Evolutionary conservation across 805 yeast species (phyloP), one percentile per base, ranked within the genome.

Genomic region (Saccharomycopsis lassenensis): DNA sequence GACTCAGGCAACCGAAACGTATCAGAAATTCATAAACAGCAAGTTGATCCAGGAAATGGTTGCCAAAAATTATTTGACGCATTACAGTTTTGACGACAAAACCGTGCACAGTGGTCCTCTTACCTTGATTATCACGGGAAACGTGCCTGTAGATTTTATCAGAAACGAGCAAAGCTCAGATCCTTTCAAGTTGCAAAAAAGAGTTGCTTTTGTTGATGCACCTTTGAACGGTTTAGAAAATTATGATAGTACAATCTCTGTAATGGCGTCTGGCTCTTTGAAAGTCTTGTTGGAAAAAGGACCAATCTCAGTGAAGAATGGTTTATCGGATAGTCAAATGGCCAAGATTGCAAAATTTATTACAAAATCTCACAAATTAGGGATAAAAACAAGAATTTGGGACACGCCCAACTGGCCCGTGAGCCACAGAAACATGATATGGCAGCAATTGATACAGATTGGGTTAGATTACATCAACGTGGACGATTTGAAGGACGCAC

Each of bases 401-500:
- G 86, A 77, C 14, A 74, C 74, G 6, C 76, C 83, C 1, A 61
- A 61, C 35, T 78, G 85, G 85, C 86, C 87, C 3, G 51, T 52
- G 2, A 41, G 48, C 10, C 51, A 58, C 20, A 62, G 71, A 40
- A 52, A 67, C 31, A 50, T 50, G 3, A 64, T 75, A 26, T 71
- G 79, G 72, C 47, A 55, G 35, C 71, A 68, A 38, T 56, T 74
- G 11, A 50, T 63, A 29, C 56, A 54, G n/a, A 41, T 61, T 10
- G 76, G 74, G 2, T 62, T 70, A 14, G 85, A 78, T 48, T 60
- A 71, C 39, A 49, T 80, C 27, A 79, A 78, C 48, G 74, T 71
- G 1, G 85, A 80, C 51, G 77, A 77, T 46, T 54, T 80, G 8
- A 48, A 54, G 32, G 52, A 55, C 31, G 74, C 70, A n/a, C n/a